phyloP scores from a whole-genome alignment of 208 protist species.

The Trypanosoma lewisi region DNA sequence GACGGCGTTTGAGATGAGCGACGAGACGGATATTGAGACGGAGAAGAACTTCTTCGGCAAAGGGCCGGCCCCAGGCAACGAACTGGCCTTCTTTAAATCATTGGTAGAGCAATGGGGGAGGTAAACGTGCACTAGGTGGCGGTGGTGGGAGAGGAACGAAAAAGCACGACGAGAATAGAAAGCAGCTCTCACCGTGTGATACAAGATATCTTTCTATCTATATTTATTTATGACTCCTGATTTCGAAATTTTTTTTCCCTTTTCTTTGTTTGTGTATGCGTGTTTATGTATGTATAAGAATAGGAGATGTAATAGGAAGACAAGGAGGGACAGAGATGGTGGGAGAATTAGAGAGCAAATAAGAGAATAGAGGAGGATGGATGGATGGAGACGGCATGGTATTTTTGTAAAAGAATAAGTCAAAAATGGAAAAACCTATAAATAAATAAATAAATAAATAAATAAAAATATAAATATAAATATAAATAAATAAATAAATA shows the following conservation, averaged over 20 bases:
- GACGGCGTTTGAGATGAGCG: conserved; percentile 86
- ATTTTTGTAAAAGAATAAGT: too few relatives aligned
- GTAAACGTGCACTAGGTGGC: neutral
- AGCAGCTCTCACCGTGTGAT: neutral
- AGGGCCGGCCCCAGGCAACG: conserved; percentile 79
- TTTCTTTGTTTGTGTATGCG: neutral
- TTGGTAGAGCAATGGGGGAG: conserved; percentile 34
- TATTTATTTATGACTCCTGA: too few relatives aligned
- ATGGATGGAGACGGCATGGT: too few relatives aligned
- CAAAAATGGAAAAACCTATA: too few relatives aligned
- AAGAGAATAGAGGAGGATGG: neutral
- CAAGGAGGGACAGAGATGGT: neutral
- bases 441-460: too few relatives aligned
- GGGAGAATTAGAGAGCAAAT: conserved; percentile 17
- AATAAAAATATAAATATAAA: too few relatives aligned
- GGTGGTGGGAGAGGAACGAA: neutral
- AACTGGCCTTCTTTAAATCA: conserved; percentile 75
- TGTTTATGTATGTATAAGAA: neutral
- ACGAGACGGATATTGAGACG: conserved; percentile 82
- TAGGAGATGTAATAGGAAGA: neutral
- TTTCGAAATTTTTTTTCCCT: too few relatives aligned
- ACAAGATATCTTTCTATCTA: neutral
- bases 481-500: too few relatives aligned
- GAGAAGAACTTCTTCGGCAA: conserved; percentile 79
- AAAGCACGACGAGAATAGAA: neutral